Evolutionary conservation across 2,329 filamentous ascomycete species (phyloP), one percentile per base, ranked within the genome.

Genomic region (Fusarium xyrophilum): DNA sequence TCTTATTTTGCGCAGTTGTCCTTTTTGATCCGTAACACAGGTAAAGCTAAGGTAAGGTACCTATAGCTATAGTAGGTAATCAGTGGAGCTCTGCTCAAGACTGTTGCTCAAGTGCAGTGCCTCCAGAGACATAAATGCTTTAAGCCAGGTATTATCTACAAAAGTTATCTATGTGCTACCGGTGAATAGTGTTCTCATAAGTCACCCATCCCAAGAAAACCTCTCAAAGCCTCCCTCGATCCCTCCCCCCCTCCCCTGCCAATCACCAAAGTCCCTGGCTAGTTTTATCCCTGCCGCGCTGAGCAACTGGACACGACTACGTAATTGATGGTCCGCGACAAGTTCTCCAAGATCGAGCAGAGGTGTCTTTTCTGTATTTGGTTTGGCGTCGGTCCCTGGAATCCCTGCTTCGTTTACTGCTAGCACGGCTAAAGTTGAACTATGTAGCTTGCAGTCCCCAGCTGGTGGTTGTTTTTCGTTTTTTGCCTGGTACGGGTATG

Each of bases 251-350:
- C 7, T 50, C 33, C 60, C 51, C 55, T 58, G 60, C 52, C 60
- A 59, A 56, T 59, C 53, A 51, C 40, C 38, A 55, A 52, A 56
- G 38, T 60, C 40, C 58, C 58, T 48, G 47, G 39, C 43, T 47
- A 56, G 50, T 55, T 23, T 56, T 33, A 48, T 70, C 69, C 70
- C 70, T 72, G 70, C 56, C 47, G 56, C 46, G 70, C 70, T 72
- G 70, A 72, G 63, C 42, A 65, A 52, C 59, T 48, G 32, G 59
- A 32, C 42, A 63, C 50, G 32, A 66, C 50, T 72, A 71, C 70
- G 69, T 72, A 72, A 72, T 70, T 35, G 60, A 68, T 72, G 60
- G 69, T 69, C 69, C 33, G 60, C n/a, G n/a, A n/a, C n/a, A n/a
- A n/a, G n/a, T 38, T 56, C 56, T 67, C 63, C 63, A 70, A 69